A percentile compares a stretch with the other conserved stretches of the same genome.
Evolutionary conservation across 2,329 filamentous ascomycete genomes (phyloP).

Genomic region (Purpureocillium lavendulum): DNA sequence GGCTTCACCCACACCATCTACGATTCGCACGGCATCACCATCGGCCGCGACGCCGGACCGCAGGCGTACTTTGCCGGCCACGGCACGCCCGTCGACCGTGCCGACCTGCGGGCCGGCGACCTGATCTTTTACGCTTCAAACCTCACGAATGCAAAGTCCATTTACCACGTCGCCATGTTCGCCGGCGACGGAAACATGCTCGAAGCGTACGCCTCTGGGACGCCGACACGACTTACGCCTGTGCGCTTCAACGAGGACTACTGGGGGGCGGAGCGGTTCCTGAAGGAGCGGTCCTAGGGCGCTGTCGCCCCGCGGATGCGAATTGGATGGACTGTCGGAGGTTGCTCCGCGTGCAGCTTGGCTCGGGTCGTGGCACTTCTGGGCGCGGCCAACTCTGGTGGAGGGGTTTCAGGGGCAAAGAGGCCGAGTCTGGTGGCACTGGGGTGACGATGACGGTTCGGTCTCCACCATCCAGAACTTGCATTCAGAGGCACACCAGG

Average conservation of each 20-base stretch:
- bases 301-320: too few relatives aligned
- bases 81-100: not conserved
- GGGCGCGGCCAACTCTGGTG: too few relatives aligned
- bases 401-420: too few relatives aligned
- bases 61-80: constrained; percentile 1
- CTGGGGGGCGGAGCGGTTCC: constrained; percentile 1
- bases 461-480: too few relatives aligned
- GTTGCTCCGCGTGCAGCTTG: too few relatives aligned
- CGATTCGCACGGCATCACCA: constrained; percentile 2
- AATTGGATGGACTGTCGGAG: too few relatives aligned
- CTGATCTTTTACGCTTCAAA: constrained; percentile 1
- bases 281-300: too few relatives aligned
- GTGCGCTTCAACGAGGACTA: constrained; percentile 1
- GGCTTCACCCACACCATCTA: constrained; percentile 3
- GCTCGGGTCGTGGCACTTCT: too few relatives aligned
- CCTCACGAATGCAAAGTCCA: not conserved
- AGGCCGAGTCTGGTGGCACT: too few relatives aligned
- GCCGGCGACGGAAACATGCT: constrained; percentile 1
- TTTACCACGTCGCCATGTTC: constrained; percentile 4
- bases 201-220: constrained; percentile 1
- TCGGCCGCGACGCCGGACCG: constrained; percentile 1
- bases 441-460: too few relatives aligned
- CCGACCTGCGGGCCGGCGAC: constrained; percentile 1
- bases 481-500: too few relatives aligned
- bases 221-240: not conserved